These are phyloP conservation scores for Corymbia calophylla DNA, from an alignment of 441 rosid species.

Conservation along the genomic window DNA sequence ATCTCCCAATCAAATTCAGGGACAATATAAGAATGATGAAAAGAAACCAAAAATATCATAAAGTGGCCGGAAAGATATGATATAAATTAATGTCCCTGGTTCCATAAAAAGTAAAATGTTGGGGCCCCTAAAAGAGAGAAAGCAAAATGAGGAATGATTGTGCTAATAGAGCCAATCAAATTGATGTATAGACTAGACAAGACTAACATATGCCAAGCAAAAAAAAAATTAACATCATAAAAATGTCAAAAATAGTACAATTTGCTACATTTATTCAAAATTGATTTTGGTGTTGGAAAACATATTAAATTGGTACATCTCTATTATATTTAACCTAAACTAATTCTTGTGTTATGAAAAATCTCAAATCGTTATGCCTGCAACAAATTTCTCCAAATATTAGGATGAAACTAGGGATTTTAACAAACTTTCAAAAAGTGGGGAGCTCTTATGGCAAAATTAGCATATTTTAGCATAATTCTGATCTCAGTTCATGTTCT, in stretches of 20 bases:
- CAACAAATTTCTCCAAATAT: not conserved
- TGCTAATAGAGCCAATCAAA: not conserved
- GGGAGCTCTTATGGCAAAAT: rapidly evolving
- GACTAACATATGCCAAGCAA: not conserved
- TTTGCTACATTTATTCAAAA: not conserved
- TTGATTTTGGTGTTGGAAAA: not conserved
- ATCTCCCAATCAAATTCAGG: not conserved
- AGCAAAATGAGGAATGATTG: not conserved
- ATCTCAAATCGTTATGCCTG: not conserved
- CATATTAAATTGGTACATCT: rapidly evolving
- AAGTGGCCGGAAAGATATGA: not conserved
- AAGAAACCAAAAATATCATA: not conserved
- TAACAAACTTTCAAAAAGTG: not conserved
- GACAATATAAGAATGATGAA: not conserved
- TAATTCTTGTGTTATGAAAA: not conserved
- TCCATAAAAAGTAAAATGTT: not conserved
- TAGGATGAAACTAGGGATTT: not conserved
- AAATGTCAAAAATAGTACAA: not conserved
- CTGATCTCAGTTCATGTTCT: not conserved
- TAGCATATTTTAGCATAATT: not conserved
- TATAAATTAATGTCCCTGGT: not conserved
- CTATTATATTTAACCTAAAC: rapidly evolving
- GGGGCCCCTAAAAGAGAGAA: not conserved
- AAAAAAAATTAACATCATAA: not conserved
- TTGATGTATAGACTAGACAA: not conserved